Base-by-base conservation (phyloP, 768 basidiomycete genomes). In the Suillus cothurnatus region DNA sequence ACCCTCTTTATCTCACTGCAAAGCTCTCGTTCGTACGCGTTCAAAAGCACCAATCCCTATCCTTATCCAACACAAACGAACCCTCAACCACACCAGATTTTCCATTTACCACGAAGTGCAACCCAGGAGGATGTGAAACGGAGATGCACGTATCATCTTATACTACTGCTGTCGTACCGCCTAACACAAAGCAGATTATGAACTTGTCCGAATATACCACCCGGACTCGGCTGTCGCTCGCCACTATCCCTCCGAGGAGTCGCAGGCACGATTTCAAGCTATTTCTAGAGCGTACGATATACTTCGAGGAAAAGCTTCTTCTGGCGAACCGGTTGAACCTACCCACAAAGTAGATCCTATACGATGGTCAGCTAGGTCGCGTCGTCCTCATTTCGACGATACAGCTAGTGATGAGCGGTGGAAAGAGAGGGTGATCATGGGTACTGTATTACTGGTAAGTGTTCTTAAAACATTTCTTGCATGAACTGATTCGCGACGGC, bases 121-220 rank as follows among this genome's bases (percentile, higher is more conserved):
- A 80, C 83, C 0, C 81, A 82, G 64, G 69, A 71, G 6, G 85
- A 88, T 61, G 81, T 89, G 67, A 89, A 89, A 74, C 76, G 81
- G 32, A 79, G 87, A 70, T 89, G 87, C 60, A 17, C 63, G 50
- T 34, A 32, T 34, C 49, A 14, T 23, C 0, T 45, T 38, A 34
- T 39, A 57, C 61, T n/a, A 62, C 68, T 67, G 32, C 66, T 47
- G 52, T 28, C 5, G 28, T 50, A 38, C 49, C 8, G 21, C 57
- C 38, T 59, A 41, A 59, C 57, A 6, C 26, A 39, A 41, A 34
- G 19, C 68, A 93, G 91, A 93, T 75, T 91, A 87, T 71, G 91
- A 92, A 67, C 90, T 93, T 53, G 92, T 93, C 38, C 82, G 88
- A 47, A 81, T 91, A 64, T 91, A 93, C 74, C 91, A 93, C 73